Evolutionary conservation across 2,329 filamentous ascomycete species (phyloP).

Genomic region (Rhinocladiella similis): DNA sequence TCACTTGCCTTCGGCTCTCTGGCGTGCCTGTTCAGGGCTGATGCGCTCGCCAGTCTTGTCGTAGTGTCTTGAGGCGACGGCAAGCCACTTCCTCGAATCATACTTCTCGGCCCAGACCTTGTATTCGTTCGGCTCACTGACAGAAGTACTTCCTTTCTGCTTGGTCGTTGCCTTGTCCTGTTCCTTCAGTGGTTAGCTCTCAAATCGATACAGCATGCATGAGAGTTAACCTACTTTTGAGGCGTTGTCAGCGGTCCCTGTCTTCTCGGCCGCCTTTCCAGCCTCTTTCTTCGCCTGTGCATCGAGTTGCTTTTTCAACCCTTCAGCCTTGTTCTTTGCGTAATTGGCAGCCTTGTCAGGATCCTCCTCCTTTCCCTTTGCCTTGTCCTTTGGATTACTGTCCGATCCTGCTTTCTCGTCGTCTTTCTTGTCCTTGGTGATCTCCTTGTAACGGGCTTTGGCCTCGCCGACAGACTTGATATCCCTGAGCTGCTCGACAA

Average conservation of each 20-base stretch:
- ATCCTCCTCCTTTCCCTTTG: constrained; percentile 14
- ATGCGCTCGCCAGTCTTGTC: constrained; percentile 30
- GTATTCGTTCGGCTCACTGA: constrained; percentile 1
- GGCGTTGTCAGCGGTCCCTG: neutral
- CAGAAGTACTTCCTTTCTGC: neutral
- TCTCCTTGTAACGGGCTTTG: constrained; percentile 26
- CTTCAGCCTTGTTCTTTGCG: constrained; percentile 4
- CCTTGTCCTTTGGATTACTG: constrained; percentile 3
- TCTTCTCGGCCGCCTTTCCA: neutral
- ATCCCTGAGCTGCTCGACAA: constrained; percentile 15
- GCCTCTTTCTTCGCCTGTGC: constrained; percentile 11
- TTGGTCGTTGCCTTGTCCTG: neutral
- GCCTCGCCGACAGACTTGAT: constrained; percentile 17
- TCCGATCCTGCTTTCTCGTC: constrained; percentile 10
- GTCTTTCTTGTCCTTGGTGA: constrained; percentile 17
- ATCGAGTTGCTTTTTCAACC: constrained; percentile 6
- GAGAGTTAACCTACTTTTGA: neutral
- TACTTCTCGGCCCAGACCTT: constrained; percentile 13
- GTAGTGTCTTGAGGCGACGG: constrained; percentile 28
- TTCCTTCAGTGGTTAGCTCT: neutral
- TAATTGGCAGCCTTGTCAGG: constrained; percentile 8
- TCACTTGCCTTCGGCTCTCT: constrained; percentile 21
- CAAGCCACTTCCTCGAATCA: constrained; percentile 25
- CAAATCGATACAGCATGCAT: neutral
- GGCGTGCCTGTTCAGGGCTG: constrained; percentile 22